Evolutionary conservation across 2,329 filamentous ascomycete genomes (phyloP).

Genomic region (Chaetomiaceae sp.): DNA sequence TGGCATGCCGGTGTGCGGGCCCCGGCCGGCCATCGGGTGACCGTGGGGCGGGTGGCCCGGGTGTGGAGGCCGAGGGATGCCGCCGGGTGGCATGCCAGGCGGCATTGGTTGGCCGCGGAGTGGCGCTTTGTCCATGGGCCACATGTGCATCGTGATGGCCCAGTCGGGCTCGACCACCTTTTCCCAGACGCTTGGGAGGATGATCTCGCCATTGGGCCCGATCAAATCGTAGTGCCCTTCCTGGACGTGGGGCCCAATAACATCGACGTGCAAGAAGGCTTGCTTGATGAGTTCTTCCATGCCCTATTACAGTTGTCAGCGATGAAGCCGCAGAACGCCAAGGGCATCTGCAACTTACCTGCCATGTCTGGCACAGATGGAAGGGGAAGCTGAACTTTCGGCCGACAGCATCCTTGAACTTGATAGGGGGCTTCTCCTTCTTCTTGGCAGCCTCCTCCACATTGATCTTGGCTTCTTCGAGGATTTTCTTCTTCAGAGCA

Average conservation of each 20-base stretch:
- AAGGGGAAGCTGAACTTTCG: conserved; percentile 92
- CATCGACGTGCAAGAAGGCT: conserved; percentile 74
- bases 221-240: conserved; percentile 77
- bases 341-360: conserved; percentile 51
- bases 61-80: conserved; percentile 8
- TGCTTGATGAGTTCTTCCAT: conserved; percentile 86
- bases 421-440: conserved; percentile 68
- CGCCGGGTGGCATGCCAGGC: conserved; percentile 16
- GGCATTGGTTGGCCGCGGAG: conserved; percentile 23
- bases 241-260: conserved; percentile 70
- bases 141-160: conserved; percentile 57
- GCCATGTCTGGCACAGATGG: conserved; percentile 78
- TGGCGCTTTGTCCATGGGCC: conserved; percentile 48
- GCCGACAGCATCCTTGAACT: conserved; percentile 87
- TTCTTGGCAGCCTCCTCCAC: conserved; percentile 42
- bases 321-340: too few species aligned
- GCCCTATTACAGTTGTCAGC: too few species aligned
- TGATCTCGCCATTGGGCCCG: conserved; percentile 76
- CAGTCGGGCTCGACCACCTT: conserved; percentile 75
- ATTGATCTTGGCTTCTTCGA: conserved; percentile 45
- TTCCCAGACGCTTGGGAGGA: conserved; percentile 77
- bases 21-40: background rate
- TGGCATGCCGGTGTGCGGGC: background rate
- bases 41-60: too few species aligned
- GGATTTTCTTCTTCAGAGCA: conserved; percentile 46